phyloP scores from a whole-genome alignment of 2,329 filamentous ascomycete species.

The Thelonectria blattea region DNA sequence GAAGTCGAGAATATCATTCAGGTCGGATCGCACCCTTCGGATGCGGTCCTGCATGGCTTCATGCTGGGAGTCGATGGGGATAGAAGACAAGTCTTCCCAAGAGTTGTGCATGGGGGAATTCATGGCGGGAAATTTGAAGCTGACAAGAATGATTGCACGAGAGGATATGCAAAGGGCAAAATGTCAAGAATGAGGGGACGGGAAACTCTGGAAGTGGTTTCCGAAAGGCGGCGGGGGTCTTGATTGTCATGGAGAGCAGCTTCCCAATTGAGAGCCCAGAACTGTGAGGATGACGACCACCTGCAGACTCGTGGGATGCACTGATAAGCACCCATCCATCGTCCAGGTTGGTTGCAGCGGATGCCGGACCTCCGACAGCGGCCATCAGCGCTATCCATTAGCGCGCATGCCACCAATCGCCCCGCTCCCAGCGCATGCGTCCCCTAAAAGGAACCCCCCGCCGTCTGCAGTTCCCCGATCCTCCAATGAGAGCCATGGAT shows the following conservation, averaged over 20 bases:
- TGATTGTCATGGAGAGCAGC: slow-evolving; percentile 2
- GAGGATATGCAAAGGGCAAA: neutral
- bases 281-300: neutral
- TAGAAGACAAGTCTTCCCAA: slow-evolving; percentile 17
- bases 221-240: neutral
- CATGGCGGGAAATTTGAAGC: neutral
- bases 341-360: neutral
- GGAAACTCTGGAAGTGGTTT: neutral
- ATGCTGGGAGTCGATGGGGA: neutral
- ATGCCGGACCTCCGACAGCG: neutral
- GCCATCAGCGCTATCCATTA: slow-evolving; percentile 1
- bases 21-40: slow-evolving; percentile 51
- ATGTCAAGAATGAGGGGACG: slow-evolving; percentile 16
- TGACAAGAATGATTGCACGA: neutral
- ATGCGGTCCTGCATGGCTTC: slow-evolving; percentile 51
- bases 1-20: slow-evolving; percentile 54
- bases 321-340: too few species aligned
- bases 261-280: slow-evolving; percentile 12
- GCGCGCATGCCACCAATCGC: slow-evolving; percentile 1
- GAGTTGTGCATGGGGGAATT: slow-evolving; percentile 3
- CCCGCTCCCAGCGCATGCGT: slow-evolving; percentile 1
- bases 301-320: too few species aligned
- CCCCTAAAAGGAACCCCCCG: slow-evolving; percentile 10
- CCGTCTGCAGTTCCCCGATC: neutral
- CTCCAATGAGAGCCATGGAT: neutral